Evolutionary conservation across 202 grass and related monocot genomes (phyloP).

Genomic region (Panicum hallii): DNA sequence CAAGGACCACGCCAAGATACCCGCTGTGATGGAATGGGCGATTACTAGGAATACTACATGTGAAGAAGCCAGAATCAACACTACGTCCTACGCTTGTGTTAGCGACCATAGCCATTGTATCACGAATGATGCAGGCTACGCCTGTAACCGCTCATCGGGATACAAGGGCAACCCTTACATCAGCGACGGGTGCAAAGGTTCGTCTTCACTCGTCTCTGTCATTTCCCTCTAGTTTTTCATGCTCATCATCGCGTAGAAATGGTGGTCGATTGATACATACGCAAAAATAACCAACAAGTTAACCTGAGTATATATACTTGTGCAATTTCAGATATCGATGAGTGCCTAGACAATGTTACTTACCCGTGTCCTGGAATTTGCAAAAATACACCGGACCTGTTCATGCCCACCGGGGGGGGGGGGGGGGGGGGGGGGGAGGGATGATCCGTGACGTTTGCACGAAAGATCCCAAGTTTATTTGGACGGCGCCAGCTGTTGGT

Average conservation of each 20-base stretch:
- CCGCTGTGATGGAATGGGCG: constrained; percentile 40
- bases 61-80: not conserved
- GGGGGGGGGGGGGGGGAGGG: constrained; percentile 6
- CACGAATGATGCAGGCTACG: not conserved
- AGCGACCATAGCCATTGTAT: constrained; percentile 27
- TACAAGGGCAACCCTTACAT: not conserved
- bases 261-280: too few relatives aligned
- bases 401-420: constrained; percentile 27
- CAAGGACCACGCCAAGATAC: not conserved
- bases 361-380: constrained; percentile 20
- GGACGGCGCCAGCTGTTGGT: too few relatives aligned
- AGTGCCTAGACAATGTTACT: constrained; percentile 11
- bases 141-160: not conserved
- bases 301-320: not conserved
- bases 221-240: not conserved
- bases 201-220: not conserved
- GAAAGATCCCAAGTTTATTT: not conserved
- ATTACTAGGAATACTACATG: not conserved
- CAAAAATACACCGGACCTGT: constrained; percentile 6
- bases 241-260: too few relatives aligned
- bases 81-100: constrained; percentile 29
- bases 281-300: too few relatives aligned
- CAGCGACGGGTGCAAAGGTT: not conserved
- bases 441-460: not conserved
- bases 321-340: constrained; percentile 40